Evolutionary conservation across 2,329 filamentous ascomycete species (phyloP).

Genomic region (Aspergillus luchuensis): DNA sequence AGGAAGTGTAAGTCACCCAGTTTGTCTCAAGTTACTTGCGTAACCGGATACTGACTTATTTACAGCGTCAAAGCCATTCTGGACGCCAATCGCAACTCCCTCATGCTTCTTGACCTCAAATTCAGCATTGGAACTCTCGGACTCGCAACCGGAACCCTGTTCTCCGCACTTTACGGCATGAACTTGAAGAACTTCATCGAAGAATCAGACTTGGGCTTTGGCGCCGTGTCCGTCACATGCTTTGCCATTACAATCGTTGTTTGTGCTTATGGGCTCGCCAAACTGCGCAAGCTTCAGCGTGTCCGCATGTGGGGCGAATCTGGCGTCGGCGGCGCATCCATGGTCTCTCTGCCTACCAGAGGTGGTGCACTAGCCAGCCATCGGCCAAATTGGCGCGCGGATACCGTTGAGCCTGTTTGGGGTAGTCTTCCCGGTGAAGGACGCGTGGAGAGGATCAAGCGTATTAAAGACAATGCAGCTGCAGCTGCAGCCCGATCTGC

Average conservation of each 20-base stretch:
- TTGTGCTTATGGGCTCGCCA: conserved; percentile 79
- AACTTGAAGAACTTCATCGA: conserved; percentile 99
- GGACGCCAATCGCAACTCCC: conserved; percentile 94
- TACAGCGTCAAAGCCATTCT: conserved; percentile 88
- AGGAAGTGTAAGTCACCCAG: conserved; percentile 76
- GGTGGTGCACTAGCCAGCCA: conserved; percentile 25
- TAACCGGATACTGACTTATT: conserved; percentile 18
- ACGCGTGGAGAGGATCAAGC: conserved; percentile 39
- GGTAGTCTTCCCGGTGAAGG: conserved; percentile 43
- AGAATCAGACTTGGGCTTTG: conserved; percentile 85
- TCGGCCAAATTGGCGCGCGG: conserved; percentile 46
- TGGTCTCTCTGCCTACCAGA: conserved; percentile 32
- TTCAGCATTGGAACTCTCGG: conserved; percentile 94
- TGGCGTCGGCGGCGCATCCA: conserved; percentile 39
- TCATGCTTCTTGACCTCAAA: conserved; percentile 96
- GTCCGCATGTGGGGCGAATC: conserved; percentile 79
- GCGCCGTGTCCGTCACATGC: conserved; percentile 70
- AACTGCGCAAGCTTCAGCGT: conserved; percentile 81
- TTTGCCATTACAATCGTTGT: conserved; percentile 73
- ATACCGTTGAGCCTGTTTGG: conserved; percentile 47
- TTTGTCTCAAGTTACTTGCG: background rate
- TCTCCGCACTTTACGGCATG: conserved; percentile 99
- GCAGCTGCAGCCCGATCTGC: conserved; percentile 18
- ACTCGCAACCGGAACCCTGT: conserved; percentile 90
- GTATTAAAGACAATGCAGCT: conserved; percentile 36